A percentile compares a stretch with the other conserved stretches of the same genome.
phyloP scores from a whole-genome alignment of 306 rosid species.

The Macrotyloma uniflorum region DNA sequence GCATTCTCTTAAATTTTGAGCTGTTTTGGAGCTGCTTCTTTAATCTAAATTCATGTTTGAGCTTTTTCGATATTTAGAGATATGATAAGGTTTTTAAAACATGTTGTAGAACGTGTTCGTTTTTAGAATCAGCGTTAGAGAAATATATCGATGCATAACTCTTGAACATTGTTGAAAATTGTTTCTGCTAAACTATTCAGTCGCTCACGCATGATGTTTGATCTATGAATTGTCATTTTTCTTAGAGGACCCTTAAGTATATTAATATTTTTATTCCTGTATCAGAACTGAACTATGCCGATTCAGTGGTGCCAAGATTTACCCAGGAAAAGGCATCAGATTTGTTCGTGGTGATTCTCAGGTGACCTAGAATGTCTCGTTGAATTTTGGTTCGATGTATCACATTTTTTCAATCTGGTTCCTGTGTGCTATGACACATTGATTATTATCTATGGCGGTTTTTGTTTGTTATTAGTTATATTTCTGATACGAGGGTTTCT shows the following conservation, averaged over 20 bases:
- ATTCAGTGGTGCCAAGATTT: slow-evolving; percentile 89
- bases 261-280: slow-evolving; percentile 10
- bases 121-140: background rate
- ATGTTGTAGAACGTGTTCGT: background rate
- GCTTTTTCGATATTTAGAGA: background rate
- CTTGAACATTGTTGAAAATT: background rate
- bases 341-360: slow-evolving; percentile 86
- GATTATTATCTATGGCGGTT: background rate
- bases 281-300: slow-evolving; percentile 88
- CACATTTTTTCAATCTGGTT: background rate
- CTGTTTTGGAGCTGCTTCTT: background rate
- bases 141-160: background rate
- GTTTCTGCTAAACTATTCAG: background rate
- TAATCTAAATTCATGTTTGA: background rate
- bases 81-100: background rate
- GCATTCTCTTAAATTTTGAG: background rate
- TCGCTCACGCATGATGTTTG: background rate
- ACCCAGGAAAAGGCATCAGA: slow-evolving; percentile 87
- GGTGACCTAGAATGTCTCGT: slow-evolving; percentile 45
- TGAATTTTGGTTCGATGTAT: background rate
- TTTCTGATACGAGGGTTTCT: background rate
- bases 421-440: background rate
- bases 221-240: background rate
- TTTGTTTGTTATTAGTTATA: background rate
- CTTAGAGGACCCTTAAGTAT: background rate